phyloP scores from a whole-genome alignment of 2,329 filamentous ascomycete genomes.

The Trichoderma koningiopsis region DNA sequence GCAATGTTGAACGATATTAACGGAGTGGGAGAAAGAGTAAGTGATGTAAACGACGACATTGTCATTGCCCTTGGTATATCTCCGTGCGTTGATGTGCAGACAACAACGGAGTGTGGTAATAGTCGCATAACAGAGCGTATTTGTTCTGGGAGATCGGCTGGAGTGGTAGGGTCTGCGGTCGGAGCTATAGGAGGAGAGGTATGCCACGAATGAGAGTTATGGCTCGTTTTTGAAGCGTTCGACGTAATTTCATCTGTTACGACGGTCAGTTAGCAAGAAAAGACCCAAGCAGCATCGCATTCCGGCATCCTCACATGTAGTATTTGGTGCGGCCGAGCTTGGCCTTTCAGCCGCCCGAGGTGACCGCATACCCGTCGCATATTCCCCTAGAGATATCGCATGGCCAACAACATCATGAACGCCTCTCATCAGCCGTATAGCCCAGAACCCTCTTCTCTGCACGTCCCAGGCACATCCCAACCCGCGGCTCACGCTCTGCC shows the following conservation, averaged over 20 bases:
- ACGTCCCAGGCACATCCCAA: not conserved
- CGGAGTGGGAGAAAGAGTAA: slow-evolving; percentile 55
- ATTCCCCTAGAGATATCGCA: slow-evolving; percentile 27
- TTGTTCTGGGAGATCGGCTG: slow-evolving; percentile 46
- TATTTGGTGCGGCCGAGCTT: not conserved
- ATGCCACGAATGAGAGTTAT: slow-evolving; percentile 34
- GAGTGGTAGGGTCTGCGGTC: slow-evolving; percentile 39
- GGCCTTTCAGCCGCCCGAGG: not conserved
- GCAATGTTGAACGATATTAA: slow-evolving; percentile 60
- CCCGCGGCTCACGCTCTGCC: not conserved
- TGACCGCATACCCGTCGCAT: slow-evolving; percentile 20
- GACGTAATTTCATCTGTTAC: not conserved
- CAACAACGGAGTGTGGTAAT: slow-evolving; percentile 57
- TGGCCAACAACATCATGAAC: slow-evolving; percentile 27
- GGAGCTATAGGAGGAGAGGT: slow-evolving; percentile 36
- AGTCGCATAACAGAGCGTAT: slow-evolving; percentile 57
- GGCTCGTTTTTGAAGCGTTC: not conserved
- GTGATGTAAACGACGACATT: slow-evolving; percentile 61
- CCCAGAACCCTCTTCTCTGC: slow-evolving; percentile 25
- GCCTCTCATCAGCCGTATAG: slow-evolving; percentile 27
- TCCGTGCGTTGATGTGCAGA: slow-evolving; percentile 51
- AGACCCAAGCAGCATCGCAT: not conserved
- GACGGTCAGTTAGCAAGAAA: not conserved
- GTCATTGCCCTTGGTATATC: slow-evolving; percentile 54
- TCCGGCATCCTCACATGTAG: not conserved